Conservation (phyloP, 2,329 filamentous ascomycete genomes). For the Colletotrichum musae region DNA sequence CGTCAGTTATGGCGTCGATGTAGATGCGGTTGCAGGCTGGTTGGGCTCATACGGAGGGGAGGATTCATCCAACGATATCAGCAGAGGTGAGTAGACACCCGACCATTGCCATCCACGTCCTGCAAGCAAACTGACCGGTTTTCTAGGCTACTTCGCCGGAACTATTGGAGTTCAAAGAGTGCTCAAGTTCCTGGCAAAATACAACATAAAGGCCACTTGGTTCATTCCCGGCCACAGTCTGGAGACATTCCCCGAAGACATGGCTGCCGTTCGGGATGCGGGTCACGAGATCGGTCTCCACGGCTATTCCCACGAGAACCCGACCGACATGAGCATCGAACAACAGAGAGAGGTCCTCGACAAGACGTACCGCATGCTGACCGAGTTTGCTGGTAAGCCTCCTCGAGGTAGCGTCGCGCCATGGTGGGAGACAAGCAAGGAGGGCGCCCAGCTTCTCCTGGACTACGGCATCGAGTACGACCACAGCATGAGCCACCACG, state of each 20-base stretch:
- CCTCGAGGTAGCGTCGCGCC: constrained; percentile 81
- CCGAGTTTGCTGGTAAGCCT: constrained; percentile 77
- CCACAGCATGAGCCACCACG: constrained; percentile 76
- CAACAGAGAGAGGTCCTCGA: constrained; percentile 83
- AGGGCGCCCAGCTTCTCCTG: constrained; percentile 75
- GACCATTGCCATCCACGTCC: not conserved
- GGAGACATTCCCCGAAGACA: constrained; percentile 64
- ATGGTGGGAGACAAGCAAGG: constrained; percentile 80
- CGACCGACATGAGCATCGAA: constrained; percentile 78
- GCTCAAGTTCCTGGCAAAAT: constrained; percentile 79
- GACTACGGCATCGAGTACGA: constrained; percentile 80
- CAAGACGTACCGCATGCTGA: constrained; percentile 80
- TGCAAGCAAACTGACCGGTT: not conserved
- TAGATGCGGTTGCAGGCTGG: constrained; percentile 84
- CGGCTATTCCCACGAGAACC: constrained; percentile 83
- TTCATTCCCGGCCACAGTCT: constrained; percentile 65
- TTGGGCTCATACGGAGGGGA: constrained; percentile 82
- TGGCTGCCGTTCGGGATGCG: constrained; percentile 59
- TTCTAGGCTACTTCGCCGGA: constrained; percentile 75
- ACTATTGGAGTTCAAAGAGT: constrained; percentile 76
- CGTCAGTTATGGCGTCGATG: constrained; percentile 77
- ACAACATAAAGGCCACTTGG: constrained; percentile 76
- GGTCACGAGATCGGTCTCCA: constrained; percentile 71
- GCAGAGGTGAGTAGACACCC: constrained; percentile 65
- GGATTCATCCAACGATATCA: constrained; percentile 80